Conservation (phyloP, 768 basidiomycete genomes). For the Kwoniella sp. region DNA sequence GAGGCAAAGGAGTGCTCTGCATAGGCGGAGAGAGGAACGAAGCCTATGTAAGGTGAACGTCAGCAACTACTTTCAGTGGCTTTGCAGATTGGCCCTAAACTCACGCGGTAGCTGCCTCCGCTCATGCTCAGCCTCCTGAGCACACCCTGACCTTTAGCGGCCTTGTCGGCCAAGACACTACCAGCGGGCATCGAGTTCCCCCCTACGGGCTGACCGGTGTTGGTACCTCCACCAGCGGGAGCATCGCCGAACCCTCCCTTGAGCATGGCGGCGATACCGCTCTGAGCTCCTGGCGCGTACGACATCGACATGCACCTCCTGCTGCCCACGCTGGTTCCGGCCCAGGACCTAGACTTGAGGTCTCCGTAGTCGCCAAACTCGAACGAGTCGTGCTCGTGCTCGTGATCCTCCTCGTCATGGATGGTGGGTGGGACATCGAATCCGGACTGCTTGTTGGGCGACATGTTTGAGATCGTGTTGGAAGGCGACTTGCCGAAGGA, state of each 20-base stretch:
- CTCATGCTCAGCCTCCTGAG: conserved; percentile 36
- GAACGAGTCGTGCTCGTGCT: conserved; percentile 42
- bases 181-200: conserved; percentile 5
- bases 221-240: background rate
- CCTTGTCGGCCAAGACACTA: conserved; percentile 40
- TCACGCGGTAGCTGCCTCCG: conserved; percentile 27
- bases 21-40: conserved; percentile 23
- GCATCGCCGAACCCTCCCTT: conserved; percentile 14
- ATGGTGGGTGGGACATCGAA: conserved; percentile 16
- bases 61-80: too few species aligned
- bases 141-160: conserved; percentile 40
- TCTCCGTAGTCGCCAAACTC: conserved; percentile 42
- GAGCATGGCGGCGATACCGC: conserved; percentile 21
- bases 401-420: conserved; percentile 20
- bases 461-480: background rate
- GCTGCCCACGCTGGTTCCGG: background rate
- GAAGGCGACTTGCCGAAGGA: conserved; percentile 30
- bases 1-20: conserved; percentile 2
- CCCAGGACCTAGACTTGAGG: conserved; percentile 25
- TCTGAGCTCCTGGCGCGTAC: background rate
- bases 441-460: conserved; percentile 8
- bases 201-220: background rate
- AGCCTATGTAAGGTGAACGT: too few species aligned
- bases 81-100: too few species aligned
- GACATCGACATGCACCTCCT: conserved; percentile 35